Conservation (phyloP, 2,329 filamentous ascomycete genomes). For the Escovopsis sp. region DNA sequence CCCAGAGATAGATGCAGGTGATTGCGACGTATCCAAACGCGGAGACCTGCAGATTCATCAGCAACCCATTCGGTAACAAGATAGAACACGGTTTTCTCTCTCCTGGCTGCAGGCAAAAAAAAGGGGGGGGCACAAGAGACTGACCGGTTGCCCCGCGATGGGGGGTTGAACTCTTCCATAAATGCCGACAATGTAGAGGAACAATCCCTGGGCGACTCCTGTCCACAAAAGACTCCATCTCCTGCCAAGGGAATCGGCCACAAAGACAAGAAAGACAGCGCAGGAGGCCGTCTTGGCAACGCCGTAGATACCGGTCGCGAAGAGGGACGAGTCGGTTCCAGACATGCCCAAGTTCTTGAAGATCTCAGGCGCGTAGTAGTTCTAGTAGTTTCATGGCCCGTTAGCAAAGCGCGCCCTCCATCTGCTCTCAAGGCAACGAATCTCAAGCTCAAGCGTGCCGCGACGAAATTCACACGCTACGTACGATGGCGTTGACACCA, state of each 20-base stretch:
- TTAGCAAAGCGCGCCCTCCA: background rate
- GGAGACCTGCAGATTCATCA: conserved; percentile 27
- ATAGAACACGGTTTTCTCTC: no score
- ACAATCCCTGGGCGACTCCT: conserved; percentile 42
- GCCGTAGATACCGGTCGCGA: conserved; percentile 62
- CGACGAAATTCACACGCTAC: no score
- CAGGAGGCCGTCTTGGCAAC: conserved; percentile 55
- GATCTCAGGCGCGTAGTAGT: conserved; percentile 57
- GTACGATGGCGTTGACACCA: conserved; percentile 34
- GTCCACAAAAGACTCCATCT: conserved; percentile 48
- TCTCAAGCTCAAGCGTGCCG: no score
- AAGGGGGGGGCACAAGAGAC: conserved; percentile 4
- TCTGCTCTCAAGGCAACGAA: background rate
- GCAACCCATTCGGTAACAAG: no score
- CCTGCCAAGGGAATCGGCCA: conserved; percentile 55
- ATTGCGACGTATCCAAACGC: conserved; percentile 56
- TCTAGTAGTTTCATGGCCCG: conserved; percentile 16
- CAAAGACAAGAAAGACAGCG: conserved; percentile 48
- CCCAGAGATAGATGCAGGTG: conserved; percentile 59
- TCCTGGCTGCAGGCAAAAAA: no score
- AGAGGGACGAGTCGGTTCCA: conserved; percentile 42
- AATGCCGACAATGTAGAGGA: conserved; percentile 58
- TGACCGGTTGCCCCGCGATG: conserved; percentile 29
- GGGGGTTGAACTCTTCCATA: conserved; percentile 52
- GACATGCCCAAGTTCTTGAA: conserved; percentile 50